Conservation (phyloP, 1,139 yeast species). For the Geotrichum australiense region DNA sequence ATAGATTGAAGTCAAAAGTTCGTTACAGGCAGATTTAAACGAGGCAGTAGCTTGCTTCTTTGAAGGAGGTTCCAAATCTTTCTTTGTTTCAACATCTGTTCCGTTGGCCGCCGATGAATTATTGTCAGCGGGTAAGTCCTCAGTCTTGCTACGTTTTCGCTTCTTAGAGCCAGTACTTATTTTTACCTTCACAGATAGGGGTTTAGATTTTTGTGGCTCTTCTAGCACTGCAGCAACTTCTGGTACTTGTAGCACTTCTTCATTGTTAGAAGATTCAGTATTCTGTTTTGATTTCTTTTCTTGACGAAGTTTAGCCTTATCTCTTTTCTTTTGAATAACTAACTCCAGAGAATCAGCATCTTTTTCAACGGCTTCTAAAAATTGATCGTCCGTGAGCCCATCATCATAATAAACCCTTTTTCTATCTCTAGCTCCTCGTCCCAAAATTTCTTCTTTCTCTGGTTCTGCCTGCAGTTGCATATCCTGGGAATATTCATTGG, state of each 20-base stretch:
- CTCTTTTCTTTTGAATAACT: constrained; percentile 59
- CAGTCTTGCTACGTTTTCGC: constrained; percentile 17
- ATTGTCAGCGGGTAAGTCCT: constrained; percentile 5
- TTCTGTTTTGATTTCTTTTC: constrained; percentile 28
- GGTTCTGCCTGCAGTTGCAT: constrained; percentile 48
- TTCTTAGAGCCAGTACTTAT: constrained; percentile 35
- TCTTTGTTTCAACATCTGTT: not conserved
- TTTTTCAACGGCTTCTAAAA: constrained; percentile 65
- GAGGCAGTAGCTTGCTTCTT: too few species aligned
- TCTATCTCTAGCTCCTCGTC: constrained; percentile 74
- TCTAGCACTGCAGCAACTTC: not conserved
- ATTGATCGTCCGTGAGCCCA: constrained; percentile 90
- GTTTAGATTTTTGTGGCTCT: not conserved
- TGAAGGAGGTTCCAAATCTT: too few species aligned
- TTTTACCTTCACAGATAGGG: not conserved
- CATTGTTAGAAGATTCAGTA: not conserved
- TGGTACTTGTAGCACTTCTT: not conserved
- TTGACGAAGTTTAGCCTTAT: constrained; percentile 23
- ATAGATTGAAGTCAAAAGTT: constrained; percentile 10
- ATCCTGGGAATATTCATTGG: constrained; percentile 72
- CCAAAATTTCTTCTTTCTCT: constrained; percentile 40
- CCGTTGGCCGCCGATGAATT: constrained; percentile 7
- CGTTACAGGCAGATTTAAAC: constrained; percentile 9
- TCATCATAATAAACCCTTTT: constrained; percentile 80
- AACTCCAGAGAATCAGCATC: constrained; percentile 66